Conservation (phyloP, 441 rosid genomes). For the Erodium moschatum region DNA sequence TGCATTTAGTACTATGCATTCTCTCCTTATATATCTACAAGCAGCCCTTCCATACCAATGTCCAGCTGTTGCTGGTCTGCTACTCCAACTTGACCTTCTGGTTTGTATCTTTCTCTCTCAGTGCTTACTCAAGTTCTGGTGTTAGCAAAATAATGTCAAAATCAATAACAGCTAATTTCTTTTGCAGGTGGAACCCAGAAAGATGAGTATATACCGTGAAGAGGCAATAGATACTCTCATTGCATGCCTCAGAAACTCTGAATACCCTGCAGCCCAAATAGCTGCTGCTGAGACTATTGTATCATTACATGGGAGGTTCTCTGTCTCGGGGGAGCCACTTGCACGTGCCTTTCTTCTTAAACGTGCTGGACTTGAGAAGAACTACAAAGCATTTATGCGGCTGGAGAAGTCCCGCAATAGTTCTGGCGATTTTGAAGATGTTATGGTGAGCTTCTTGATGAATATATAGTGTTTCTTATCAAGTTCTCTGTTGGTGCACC, state of each 20-base stretch:
- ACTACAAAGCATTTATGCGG: constrained; percentile 36
- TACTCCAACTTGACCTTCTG: constrained; percentile 71
- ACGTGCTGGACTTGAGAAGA: constrained; percentile 43
- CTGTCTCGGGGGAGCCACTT: constrained; percentile 50
- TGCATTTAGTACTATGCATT: constrained; percentile 56
- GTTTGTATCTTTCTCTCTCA: constrained; percentile 25
- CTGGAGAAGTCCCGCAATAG: constrained; percentile 34
- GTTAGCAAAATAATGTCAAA: neutral
- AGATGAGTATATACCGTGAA: constrained; percentile 69
- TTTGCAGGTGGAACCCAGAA: constrained; percentile 56
- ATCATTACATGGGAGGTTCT: constrained; percentile 56
- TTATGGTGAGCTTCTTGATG: constrained; percentile 29
- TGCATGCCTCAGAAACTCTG: constrained; percentile 47
- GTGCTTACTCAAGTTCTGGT: neutral
- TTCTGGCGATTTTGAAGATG: constrained; percentile 39
- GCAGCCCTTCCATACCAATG: constrained; percentile 43
- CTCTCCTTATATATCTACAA: constrained; percentile 47
- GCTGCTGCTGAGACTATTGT: constrained; percentile 52
- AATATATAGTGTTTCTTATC: neutral
- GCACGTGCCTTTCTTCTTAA: constrained; percentile 47
- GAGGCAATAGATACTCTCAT: constrained; percentile 61
- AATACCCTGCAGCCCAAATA: constrained; percentile 46
- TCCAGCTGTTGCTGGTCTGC: constrained; percentile 58
- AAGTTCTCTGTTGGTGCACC: neutral
- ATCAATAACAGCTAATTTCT: constrained; percentile 12